A percentile compares a stretch with the other conserved stretches of the same genome.
Conservation (phyloP, 805 yeast species). For the Candida germanica region DNA sequence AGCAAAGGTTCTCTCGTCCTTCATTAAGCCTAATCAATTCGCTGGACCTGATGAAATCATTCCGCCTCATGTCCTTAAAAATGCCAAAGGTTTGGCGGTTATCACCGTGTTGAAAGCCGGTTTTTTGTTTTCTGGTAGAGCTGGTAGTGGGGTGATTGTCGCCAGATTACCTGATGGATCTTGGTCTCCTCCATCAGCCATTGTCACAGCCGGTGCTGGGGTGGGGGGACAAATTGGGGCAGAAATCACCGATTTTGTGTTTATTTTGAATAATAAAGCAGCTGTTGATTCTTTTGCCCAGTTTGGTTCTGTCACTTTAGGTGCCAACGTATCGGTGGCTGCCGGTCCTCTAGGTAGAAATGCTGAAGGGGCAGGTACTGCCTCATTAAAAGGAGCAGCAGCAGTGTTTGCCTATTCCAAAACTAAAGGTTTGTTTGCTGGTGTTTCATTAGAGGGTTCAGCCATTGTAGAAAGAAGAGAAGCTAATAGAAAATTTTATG, state of each 20-base stretch:
- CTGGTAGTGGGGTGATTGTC: slow-evolving; percentile 94
- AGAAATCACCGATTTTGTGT: slow-evolving; percentile 93
- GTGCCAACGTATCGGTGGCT: slow-evolving; percentile 92
- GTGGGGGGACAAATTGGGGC: slow-evolving; percentile 98
- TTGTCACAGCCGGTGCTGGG: slow-evolving; percentile 96
- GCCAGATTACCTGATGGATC: slow-evolving; percentile 92
- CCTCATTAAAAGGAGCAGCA: slow-evolving; percentile 80
- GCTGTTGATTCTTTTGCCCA: slow-evolving; percentile 95
- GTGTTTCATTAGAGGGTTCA: slow-evolving; percentile 95
- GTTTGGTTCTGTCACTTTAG: slow-evolving; percentile 88
- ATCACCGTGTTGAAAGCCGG: slow-evolving; percentile 97
- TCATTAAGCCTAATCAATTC: slow-evolving; percentile 91
- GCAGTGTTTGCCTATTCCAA: slow-evolving; percentile 93
- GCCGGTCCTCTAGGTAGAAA: slow-evolving; percentile 98
- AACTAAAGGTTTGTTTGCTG: slow-evolving; percentile 95
- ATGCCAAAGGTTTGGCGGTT: slow-evolving; percentile 90
- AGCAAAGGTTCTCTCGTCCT: slow-evolving; percentile 84
- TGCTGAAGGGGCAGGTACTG: slow-evolving; percentile 96
- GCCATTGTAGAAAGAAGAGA: slow-evolving; percentile 96
- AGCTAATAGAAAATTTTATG: slow-evolving; percentile 93
- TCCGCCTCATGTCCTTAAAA: slow-evolving; percentile 81
- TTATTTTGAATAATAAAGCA: slow-evolving; percentile 77
- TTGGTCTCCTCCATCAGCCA: slow-evolving; percentile 98
- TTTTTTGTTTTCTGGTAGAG: slow-evolving; percentile 91
- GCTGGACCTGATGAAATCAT: slow-evolving; percentile 85